phyloP scores from a whole-genome alignment of 331 rosid genomes.

The Pyracantha coccinea region DNA sequence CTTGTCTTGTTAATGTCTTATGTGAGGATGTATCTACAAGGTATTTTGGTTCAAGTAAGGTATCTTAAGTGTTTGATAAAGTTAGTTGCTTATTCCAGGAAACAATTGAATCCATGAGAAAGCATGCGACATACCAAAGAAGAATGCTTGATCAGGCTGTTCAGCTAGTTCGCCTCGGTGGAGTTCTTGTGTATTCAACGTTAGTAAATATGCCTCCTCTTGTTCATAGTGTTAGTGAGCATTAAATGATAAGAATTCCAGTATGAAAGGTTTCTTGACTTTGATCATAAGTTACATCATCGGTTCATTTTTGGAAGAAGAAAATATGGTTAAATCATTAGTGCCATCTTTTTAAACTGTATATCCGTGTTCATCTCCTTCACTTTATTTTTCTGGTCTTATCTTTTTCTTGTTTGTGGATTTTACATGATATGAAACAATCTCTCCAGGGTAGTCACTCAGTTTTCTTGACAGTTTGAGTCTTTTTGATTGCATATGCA shows the following conservation, averaged over 20 bases:
- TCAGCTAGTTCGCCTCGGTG: constrained; percentile 75
- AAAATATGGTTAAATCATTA: neutral
- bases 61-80: neutral
- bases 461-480: neutral
- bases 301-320: neutral
- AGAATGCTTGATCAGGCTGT: constrained; percentile 93
- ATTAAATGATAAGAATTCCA: neutral
- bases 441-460: neutral
- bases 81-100: constrained; percentile 39
- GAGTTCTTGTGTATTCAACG: constrained; percentile 92
- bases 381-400: neutral
- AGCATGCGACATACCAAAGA: constrained; percentile 75
- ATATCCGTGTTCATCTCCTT: neutral
- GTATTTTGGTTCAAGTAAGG: neutral
- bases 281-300: neutral
- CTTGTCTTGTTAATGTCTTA: neutral
- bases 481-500: neutral
- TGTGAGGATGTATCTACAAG: neutral
- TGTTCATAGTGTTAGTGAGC: constrained; percentile 1
- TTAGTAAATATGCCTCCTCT: constrained; percentile 30
- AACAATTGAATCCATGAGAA: constrained; percentile 65
- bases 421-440: neutral
- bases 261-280: neutral
- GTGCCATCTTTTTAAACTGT: neutral
- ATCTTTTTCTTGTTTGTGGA: neutral